phyloP scores from a whole-genome alignment of 2,329 filamentous ascomycete genomes.

The Sarocladiaceae sp. region DNA sequence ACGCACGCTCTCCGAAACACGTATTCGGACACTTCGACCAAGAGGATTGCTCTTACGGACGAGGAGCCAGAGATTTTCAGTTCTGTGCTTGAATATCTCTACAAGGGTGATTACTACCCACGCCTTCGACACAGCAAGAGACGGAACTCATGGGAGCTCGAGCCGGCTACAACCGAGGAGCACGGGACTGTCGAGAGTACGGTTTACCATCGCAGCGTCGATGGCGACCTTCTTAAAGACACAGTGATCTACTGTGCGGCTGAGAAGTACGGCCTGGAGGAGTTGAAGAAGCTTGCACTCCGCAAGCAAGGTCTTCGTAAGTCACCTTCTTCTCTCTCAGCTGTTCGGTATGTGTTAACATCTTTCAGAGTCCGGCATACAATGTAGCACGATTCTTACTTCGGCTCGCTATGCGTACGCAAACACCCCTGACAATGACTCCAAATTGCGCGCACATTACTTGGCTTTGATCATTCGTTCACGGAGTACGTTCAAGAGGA shows the following conservation, averaged over 20 bases:
- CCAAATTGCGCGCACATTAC: slow-evolving; percentile 87
- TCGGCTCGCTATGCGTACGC: slow-evolving; percentile 88
- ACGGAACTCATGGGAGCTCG: slow-evolving; percentile 76
- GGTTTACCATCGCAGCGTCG: slow-evolving; percentile 61
- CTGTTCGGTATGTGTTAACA: slow-evolving; percentile 9
- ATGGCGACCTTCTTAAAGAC: slow-evolving; percentile 74
- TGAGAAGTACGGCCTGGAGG: slow-evolving; percentile 76
- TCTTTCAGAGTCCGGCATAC: slow-evolving; percentile 64
- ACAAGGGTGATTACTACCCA: slow-evolving; percentile 91
- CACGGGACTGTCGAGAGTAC: slow-evolving; percentile 53
- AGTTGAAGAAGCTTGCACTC: slow-evolving; percentile 78
- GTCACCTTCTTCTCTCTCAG: slow-evolving; percentile 21
- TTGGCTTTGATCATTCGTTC: slow-evolving; percentile 88
- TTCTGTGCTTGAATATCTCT: slow-evolving; percentile 83
- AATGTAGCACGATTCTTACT: slow-evolving; percentile 77
- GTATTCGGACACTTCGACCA: slow-evolving; percentile 36
- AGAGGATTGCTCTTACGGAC: slow-evolving; percentile 74
- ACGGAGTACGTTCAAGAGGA: slow-evolving; percentile 84
- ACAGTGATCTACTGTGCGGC: slow-evolving; percentile 90
- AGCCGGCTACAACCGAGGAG: slow-evolving; percentile 49
- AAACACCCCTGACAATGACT: slow-evolving; percentile 84
- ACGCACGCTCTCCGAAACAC: slow-evolving; percentile 28
- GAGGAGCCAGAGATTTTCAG: slow-evolving; percentile 91
- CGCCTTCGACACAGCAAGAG: slow-evolving; percentile 79
- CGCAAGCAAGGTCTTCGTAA: slow-evolving; percentile 82